Conservation (phyloP, 306 rosid genomes). For the Sechiopsis laciniata region DNA sequence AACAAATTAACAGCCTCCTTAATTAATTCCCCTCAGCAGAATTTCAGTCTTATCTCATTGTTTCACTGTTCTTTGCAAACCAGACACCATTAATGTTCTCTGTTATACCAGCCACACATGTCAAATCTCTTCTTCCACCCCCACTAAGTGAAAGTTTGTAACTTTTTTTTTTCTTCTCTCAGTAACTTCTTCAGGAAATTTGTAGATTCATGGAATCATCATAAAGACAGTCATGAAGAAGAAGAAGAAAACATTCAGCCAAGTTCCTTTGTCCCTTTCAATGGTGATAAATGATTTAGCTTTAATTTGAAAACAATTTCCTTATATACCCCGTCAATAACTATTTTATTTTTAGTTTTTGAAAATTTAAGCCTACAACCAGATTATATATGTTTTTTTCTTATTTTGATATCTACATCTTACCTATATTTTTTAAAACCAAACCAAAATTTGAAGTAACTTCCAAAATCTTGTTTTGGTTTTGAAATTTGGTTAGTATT, state of each 20-base stretch:
- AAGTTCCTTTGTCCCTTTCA: background rate
- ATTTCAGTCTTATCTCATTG: slow-evolving; percentile 19
- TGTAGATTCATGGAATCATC: background rate
- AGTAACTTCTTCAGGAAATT: background rate
- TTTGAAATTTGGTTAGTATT: too few relatives aligned
- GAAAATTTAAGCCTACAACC: too few relatives aligned
- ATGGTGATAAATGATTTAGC: background rate
- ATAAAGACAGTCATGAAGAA: background rate
- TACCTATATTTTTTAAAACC: too few relatives aligned
- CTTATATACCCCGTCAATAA: background rate
- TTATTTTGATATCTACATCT: too few relatives aligned
- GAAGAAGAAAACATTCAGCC: background rate
- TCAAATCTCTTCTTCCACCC: slow-evolving; percentile 11
- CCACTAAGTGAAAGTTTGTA: background rate
- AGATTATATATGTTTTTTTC: too few relatives aligned
- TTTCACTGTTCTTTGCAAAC: slow-evolving; percentile 20
- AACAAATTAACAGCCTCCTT: slow-evolving; percentile 18
- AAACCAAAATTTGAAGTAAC: too few relatives aligned
- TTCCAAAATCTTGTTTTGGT: too few relatives aligned
- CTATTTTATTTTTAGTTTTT: too few relatives aligned
- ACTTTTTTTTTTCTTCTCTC: background rate
- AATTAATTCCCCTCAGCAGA: slow-evolving; percentile 12
- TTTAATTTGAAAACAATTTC: background rate
- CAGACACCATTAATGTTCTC: slow-evolving; percentile 13
- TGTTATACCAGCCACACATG: slow-evolving; percentile 11